A percentile compares a stretch with the other conserved stretches of the same genome.
Evolutionary conservation across 2,329 filamentous ascomycete species (phyloP).

Genomic region (Corynespora cassiicola): DNA sequence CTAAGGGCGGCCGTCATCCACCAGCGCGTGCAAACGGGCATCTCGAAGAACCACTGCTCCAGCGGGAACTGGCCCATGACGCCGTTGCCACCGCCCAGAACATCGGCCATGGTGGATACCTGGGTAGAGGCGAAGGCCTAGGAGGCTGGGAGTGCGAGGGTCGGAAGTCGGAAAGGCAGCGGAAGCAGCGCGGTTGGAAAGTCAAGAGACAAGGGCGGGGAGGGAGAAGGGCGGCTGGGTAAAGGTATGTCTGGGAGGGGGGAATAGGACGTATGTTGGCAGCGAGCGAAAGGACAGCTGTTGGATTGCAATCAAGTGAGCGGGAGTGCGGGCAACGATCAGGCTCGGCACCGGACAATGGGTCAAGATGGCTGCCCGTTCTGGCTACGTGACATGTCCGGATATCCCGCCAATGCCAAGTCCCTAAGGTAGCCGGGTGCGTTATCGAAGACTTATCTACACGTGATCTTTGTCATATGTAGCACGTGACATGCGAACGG

Average conservation of each 20-base stretch:
- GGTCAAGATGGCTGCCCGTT: too few species aligned
- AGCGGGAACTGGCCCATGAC: slow-evolving; percentile 73
- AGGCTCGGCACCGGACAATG: too few species aligned
- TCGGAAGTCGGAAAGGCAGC: slow-evolving; percentile 2
- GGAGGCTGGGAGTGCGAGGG: not conserved
- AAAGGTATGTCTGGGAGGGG: too few species aligned
- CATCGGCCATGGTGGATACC: slow-evolving; percentile 51
- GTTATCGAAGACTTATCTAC: too few species aligned
- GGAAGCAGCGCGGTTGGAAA: too few species aligned
- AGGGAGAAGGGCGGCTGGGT: not conserved
- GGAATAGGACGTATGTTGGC: too few species aligned
- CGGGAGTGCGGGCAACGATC: too few species aligned
- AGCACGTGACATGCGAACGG: too few species aligned
- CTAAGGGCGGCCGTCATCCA: slow-evolving; percentile 94
- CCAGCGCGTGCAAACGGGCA: slow-evolving; percentile 93
- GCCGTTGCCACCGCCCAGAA: slow-evolving; percentile 49
- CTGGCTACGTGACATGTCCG: slow-evolving; percentile 38
- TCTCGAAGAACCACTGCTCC: slow-evolving; percentile 98
- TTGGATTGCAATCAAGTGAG: too few species aligned
- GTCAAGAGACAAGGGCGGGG: not conserved
- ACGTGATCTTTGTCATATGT: too few species aligned
- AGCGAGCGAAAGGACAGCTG: slow-evolving; percentile 16
- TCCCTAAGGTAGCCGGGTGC: too few species aligned
- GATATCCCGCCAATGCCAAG: not conserved
- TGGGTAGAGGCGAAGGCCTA: not conserved